Conservation (phyloP, 75 land plant species). For the Selaginella tamariscina region DNA sequence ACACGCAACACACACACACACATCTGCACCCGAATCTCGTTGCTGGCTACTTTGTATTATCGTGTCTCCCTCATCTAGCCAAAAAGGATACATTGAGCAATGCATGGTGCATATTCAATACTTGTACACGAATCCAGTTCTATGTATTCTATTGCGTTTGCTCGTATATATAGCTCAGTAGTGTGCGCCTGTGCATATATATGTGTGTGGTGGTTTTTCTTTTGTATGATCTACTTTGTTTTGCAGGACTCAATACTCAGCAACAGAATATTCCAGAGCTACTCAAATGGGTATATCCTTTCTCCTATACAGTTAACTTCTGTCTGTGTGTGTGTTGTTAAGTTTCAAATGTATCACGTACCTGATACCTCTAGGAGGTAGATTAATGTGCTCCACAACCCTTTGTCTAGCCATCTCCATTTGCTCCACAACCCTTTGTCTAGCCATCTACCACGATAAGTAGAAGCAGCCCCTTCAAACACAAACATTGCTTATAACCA, state of each 20-base stretch:
- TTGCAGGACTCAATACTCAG: slow-evolving; percentile 30
- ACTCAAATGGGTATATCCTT: slow-evolving; percentile 1
- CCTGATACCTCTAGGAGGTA: slow-evolving; percentile 90
- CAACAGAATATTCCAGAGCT: slow-evolving; percentile 38
- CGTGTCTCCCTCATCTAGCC: too few relatives aligned
- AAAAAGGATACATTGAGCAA: too few relatives aligned
- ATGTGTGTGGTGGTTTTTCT: too few relatives aligned
- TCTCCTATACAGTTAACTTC: not conserved
- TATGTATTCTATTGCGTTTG: too few relatives aligned
- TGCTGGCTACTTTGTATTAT: too few relatives aligned
- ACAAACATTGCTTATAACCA: slow-evolving; percentile 56
- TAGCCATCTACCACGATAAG: slow-evolving; percentile 59
- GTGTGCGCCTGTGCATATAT: too few relatives aligned
- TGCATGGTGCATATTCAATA: too few relatives aligned
- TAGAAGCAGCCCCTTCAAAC: slow-evolving; percentile 74
- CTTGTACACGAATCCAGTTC: too few relatives aligned
- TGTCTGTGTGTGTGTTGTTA: not conserved
- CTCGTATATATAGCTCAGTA: too few relatives aligned
- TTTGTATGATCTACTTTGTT: slow-evolving; percentile 56
- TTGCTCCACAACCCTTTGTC: slow-evolving; percentile 64
- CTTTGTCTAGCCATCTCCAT: slow-evolving; percentile 85
- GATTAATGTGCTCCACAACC: slow-evolving; percentile 65
- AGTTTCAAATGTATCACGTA: slow-evolving; percentile 18
- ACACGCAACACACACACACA: too few relatives aligned
- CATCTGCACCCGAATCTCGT: too few relatives aligned